Evolutionary conservation across 345 rosid species (phyloP), one percentile per base, ranked within the genome.

Genomic region (Geranium rotundifolium): DNA sequence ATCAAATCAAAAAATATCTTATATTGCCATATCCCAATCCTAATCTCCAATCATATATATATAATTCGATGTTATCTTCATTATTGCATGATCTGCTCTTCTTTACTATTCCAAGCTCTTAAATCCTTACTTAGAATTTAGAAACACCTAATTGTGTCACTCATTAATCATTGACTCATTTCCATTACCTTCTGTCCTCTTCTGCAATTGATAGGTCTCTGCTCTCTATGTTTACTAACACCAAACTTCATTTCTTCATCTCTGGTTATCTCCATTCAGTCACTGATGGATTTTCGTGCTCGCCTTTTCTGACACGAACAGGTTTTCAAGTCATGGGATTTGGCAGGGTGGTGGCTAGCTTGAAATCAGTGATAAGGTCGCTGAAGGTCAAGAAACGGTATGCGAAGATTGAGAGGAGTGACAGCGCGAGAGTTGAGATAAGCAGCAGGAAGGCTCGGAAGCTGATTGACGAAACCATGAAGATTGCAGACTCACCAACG

Each of bases 321-420:
- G 67, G 65, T 41, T 59, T 12, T 17, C 0, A 4, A 73, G 75
- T 57, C 82, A 78, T 79, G 90, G 87, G 89, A n/a, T 10, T 88
- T 3, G 80, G 65, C 56, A 81, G 84, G 72, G 63, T 86, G 75
- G 18, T 82, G 73, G 80, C 60, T 65, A 77, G 59, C 73, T 75
- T 91, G 76, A 91, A 88, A 69, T 78, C 87, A 3, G 88, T 82
- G 58, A 76, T 85, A 65, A 88, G 76, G 84, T 60, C 71, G 1
- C 29, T 86, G 84, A 88, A 72, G 84, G 75, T 72, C 76, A 68
- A 80, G 81, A 88, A 76, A 58, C 69, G 71, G 20, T 86, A 88
- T 60, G 88, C 86, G 64, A 89, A 85, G 89, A 81, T 91, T 57
- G 96, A 89, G 58, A 91, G 89, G 82, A 91, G 87, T 65, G 92